Percentiles rank a stretch among this genome's conserved stretches.
phyloP scores from a whole-genome alignment of 2,329 filamentous ascomycete genomes.

The Fusarium sambucinum region DNA sequence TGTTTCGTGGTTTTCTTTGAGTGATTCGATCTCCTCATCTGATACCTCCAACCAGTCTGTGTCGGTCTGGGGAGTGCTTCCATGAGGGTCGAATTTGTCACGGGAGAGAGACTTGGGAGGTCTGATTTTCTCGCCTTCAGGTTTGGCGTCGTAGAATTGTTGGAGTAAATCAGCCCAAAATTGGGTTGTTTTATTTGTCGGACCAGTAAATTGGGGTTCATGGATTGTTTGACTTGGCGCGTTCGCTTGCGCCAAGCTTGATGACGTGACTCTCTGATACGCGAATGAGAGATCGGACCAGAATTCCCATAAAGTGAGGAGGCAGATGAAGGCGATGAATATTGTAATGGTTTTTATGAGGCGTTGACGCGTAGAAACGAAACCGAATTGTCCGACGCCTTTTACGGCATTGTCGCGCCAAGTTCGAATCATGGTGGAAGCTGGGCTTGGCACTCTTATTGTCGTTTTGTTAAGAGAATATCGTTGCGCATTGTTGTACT shows the following conservation, averaged over 20 bases:
- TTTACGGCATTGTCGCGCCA: conserved; percentile 15
- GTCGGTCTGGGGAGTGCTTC: conserved; percentile 7
- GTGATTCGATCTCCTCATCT: conserved; percentile 20
- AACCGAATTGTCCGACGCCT: conserved; percentile 7
- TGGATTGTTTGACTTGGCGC: neutral
- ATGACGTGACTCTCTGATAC: conserved; percentile 26
- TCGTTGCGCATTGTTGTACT: neutral
- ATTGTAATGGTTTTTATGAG: conserved; percentile 22
- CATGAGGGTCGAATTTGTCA: conserved; percentile 37
- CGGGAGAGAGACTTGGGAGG: conserved; percentile 23
- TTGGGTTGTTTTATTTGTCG: conserved; percentile 24
- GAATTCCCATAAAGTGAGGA: conserved; percentile 38
- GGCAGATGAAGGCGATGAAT: conserved; percentile 29
- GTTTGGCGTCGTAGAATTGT: conserved; percentile 28
- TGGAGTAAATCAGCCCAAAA: conserved; percentile 34
- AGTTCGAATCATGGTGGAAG: conserved; percentile 15
- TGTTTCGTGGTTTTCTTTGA: conserved; percentile 30
- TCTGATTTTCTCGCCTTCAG: conserved; percentile 24
- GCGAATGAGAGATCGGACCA: conserved; percentile 28
- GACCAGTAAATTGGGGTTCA: conserved; percentile 25
- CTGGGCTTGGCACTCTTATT: neutral
- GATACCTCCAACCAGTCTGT: conserved; percentile 33
- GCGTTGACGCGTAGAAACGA: conserved; percentile 23
- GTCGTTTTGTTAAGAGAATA: neutral
- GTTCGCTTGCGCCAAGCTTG: neutral